Evolutionary conservation across 164 flowering plant species (phyloP).

Genomic region (Chloranthus sessilifolius): DNA sequence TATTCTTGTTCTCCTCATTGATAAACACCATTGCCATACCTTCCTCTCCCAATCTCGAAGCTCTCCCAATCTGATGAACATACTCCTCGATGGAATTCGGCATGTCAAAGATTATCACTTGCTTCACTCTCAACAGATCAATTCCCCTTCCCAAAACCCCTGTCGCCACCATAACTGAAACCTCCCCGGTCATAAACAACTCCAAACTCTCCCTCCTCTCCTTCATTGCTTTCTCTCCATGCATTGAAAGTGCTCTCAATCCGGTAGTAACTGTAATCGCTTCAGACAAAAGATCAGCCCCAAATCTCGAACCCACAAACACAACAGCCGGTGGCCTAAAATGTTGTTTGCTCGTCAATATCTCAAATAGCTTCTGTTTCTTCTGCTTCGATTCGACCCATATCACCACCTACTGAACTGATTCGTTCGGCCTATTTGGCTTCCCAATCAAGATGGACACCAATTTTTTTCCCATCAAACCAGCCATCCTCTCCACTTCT

Average conservation of each 20-base stretch:
- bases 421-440: slow-evolving; percentile 46
- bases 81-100: slow-evolving; percentile 88
- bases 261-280: slow-evolving; percentile 65
- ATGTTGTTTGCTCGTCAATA: slow-evolving; percentile 72
- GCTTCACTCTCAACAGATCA: slow-evolving; percentile 71
- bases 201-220: slow-evolving; percentile 76
- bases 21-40: slow-evolving; percentile 70
- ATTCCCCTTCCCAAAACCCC: slow-evolving; percentile 86
- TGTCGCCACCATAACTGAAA: slow-evolving; percentile 75
- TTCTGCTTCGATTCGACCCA: slow-evolving; percentile 90
- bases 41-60: slow-evolving; percentile 78
- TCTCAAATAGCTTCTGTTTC: slow-evolving; percentile 87
- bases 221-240: slow-evolving; percentile 88
- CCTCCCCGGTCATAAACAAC: slow-evolving; percentile 68
- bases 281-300: slow-evolving; percentile 84
- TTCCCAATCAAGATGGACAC: slow-evolving; percentile 49
- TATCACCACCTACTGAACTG: slow-evolving; percentile 75
- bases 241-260: slow-evolving; percentile 64
- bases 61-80: slow-evolving; percentile 89
- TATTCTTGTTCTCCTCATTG: slow-evolving; percentile 65
- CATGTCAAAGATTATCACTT: slow-evolving; percentile 89
- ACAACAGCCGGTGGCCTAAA: slow-evolving; percentile 83
- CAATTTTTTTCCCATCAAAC: slow-evolving; percentile 45
- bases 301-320: slow-evolving; percentile 79
- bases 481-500: slow-evolving; percentile 67